A percentile compares a stretch with the other conserved stretches of the same genome.
These are phyloP conservation scores for Emmonsia crescens DNA, from an alignment of 2,329 filamentous ascomycete genomes.

Conservation along the genomic window DNA sequence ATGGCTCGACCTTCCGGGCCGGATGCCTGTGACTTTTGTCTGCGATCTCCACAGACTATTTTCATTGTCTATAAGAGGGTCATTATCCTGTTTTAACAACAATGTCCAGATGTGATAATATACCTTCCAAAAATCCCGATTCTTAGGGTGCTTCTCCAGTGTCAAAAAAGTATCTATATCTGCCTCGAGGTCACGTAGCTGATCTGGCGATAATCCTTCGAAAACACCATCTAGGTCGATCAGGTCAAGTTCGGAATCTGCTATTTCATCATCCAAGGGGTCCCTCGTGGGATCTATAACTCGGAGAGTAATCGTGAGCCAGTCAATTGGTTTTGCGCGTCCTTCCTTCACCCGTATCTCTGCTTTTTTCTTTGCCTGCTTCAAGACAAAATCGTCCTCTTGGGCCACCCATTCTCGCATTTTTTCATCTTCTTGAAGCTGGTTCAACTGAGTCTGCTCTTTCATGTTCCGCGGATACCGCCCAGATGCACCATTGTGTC, in stretches of 20 bases:
- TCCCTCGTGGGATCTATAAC: conserved; percentile 79
- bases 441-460: conserved; percentile 38
- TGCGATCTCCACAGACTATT: conserved; percentile 67
- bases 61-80: conserved; percentile 54
- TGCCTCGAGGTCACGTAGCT: conserved; percentile 65
- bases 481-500: conserved; percentile 14
- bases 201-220: conserved; percentile 54
- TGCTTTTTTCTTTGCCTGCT: conserved; percentile 96
- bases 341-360: conserved; percentile 87
- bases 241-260: conserved; percentile 65
- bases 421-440: conserved; percentile 64
- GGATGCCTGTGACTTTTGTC: conserved; percentile 52
- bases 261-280: conserved; percentile 68
- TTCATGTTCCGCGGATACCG: conserved; percentile 18
- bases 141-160: conserved; percentile 66
- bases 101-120: conserved; percentile 14
- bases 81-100: neutral
- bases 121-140: conserved; percentile 78
- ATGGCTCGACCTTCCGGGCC: conserved; percentile 62
- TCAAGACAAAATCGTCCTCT: conserved; percentile 90
- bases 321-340: conserved; percentile 85
- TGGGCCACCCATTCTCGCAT: conserved; percentile 78
- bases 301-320: conserved; percentile 79
- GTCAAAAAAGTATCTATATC: conserved; percentile 72
- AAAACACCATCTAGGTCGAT: conserved; percentile 74